Evolutionary conservation across 768 basidiomycete species (phyloP), one percentile per base, ranked within the genome.

Genomic region (Macrocybe gigantea): DNA sequence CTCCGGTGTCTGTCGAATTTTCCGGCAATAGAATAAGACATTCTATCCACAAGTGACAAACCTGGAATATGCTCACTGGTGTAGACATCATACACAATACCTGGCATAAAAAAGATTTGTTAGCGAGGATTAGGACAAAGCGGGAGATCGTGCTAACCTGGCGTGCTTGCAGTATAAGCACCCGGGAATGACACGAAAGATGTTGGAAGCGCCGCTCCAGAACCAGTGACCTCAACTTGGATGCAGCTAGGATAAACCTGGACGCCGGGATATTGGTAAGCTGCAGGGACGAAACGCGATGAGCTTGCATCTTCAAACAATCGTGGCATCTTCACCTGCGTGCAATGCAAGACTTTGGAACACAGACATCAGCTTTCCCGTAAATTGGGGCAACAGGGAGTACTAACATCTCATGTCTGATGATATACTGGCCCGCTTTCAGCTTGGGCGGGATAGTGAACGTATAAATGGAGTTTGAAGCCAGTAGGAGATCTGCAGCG

Each of bases 151-250:
- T 29, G 44, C 45, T 12, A 43, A 53, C 60, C 68, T 33, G 63
- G 67, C 35, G 66, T 69, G 31, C n/a, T 59, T 0, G 61, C 53
- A 1, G 61, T 69, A 51, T 74, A 74, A 7, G 71, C 68, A 30
- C 73, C 72, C 30, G 75, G 75, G 69, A 77, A 77, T 3, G 75
- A 68, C 12, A 76, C 74, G 31, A 77, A 70, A 0, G 67, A 67
- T 1, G 69, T 70, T 1, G 73, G 73, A 8, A 71, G 53, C 1
- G 70, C 65, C 3, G 64, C 71, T 15, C 75, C 75, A 6, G 69
- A 68, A 5, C 74, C 75, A 2, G 72, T 75, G 1, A 73, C 72
- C 51, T 71, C 49, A 31, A 77, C 55, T 52, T 76, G 73, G 22
- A 73, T 72, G 55, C 77, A 75, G 13, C 64, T 66, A 2, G 73